A percentile compares a stretch with the other conserved stretches of the same genome.
Evolutionary conservation across 2,329 filamentous ascomycete genomes (phyloP).

Genomic region (Hymenoscyphus occultus): DNA sequence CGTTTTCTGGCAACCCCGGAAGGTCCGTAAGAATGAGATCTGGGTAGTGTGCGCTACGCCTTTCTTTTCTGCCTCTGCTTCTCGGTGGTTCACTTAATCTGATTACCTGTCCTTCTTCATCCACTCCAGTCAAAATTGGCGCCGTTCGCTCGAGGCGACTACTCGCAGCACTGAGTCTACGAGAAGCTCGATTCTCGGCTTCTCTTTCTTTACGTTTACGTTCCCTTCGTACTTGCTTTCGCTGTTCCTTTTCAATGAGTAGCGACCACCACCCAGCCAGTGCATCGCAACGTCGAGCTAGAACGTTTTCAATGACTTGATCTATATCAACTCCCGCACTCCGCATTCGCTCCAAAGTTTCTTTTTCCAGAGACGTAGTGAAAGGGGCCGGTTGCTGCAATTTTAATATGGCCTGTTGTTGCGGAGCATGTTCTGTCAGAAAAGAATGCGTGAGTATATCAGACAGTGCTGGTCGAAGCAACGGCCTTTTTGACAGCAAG

Average conservation of each 20-base stretch:
- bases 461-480: constrained; percentile 75
- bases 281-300: constrained; percentile 84
- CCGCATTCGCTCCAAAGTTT: constrained; percentile 87
- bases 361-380: constrained; percentile 81
- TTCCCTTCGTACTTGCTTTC: constrained; percentile 77
- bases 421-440: constrained; percentile 78
- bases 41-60: constrained; percentile 64
- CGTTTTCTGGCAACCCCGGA: constrained; percentile 68
- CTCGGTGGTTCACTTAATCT: constrained; percentile 54
- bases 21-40: constrained; percentile 70
- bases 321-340: constrained; percentile 93
- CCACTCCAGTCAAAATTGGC: constrained; percentile 71
- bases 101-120: constrained; percentile 63
- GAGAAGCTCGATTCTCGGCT: constrained; percentile 71
- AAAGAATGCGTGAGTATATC: constrained; percentile 89
- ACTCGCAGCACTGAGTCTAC: constrained; percentile 84
- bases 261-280: constrained; percentile 96
- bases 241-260: constrained; percentile 88
- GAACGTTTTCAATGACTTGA: constrained; percentile 87
- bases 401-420: constrained; percentile 86
- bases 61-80: constrained; percentile 72
- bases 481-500: constrained; percentile 85
- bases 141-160: constrained; percentile 80
- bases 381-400: constrained; percentile 79
- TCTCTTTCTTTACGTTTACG: constrained; percentile 83